Evolutionary conservation across 2,329 filamentous ascomycete species (phyloP), one percentile per base, ranked within the genome.

Genomic region (Microcyclosporella mali): DNA sequence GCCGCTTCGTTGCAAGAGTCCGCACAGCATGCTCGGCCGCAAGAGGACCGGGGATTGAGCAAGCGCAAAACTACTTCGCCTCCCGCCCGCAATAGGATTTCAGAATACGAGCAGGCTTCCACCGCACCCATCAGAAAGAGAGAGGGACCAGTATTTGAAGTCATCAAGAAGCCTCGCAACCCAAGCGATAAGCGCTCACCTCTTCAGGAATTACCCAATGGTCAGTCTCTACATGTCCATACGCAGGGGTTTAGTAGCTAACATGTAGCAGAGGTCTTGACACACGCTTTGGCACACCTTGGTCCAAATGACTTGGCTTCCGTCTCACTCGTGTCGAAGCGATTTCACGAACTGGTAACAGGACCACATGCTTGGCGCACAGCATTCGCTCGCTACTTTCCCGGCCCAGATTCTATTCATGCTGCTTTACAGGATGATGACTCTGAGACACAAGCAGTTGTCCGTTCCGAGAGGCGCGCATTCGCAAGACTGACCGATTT

Each of bases 311-410:
- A 90, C 17, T 78, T 97, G 56, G 81, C 84, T 14, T 78, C 84
- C 8, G 83, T 95, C 9, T 84, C 88, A 14, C 75, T 94, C 38
- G 88, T 97, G 21, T 95, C 87, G 27, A 86, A 82, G 58, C 84
- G 86, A 41, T 94, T 97, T 61, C 86, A 94, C 64, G 75, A 77
- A 40, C 73, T 97, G 31, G 84, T 97, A 43, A 95, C 88, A 3
- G 90, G 86, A 1, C 87, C 89, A 12, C 88, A 95, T 67, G 88
- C 88, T 6, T 97, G 90, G 90, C 81, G 88, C 50, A 85, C 88
- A 61, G 90, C 89, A 4, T 97, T 97, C 61, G 78, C 87, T 55
- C 87, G 89, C 49, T 90, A 82, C 67, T 98, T 97, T 56, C 87
- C 87, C 0, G 88, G 85, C 1, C 79, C 84, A 17, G 77, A 83